Percentiles rank a stretch among this genome's conserved stretches.
These are phyloP conservation scores for Penicillium goetzii DNA, from an alignment of 495 filamentous ascomycete genomes.

Conservation along the genomic window DNA sequence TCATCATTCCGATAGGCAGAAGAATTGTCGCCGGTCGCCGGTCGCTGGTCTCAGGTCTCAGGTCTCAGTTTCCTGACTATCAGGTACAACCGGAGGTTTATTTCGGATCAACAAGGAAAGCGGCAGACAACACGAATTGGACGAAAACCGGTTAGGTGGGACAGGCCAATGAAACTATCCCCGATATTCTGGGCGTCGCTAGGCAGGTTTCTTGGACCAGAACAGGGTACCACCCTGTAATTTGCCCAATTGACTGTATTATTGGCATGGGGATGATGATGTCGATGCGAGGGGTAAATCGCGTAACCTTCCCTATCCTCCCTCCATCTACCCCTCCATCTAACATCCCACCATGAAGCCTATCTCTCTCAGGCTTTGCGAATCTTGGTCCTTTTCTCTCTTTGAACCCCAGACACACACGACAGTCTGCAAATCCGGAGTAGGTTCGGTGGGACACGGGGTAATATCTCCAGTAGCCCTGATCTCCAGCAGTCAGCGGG, in stretches of 20 bases:
- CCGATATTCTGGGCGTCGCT: slow-evolving; percentile 1
- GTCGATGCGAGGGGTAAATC: not conserved
- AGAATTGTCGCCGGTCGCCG: not conserved
- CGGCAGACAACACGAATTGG: not conserved
- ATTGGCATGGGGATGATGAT: not conserved
- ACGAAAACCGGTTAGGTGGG: slow-evolving; percentile 13
- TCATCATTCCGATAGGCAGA: slow-evolving; percentile 6
- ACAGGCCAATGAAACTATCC: slow-evolving; percentile 11
- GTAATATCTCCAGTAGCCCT: slow-evolving; percentile 6
- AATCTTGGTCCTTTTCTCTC: not conserved
- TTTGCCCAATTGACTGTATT: not conserved
- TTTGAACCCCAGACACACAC: slow-evolving; percentile 18
- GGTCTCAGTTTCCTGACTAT: not conserved
- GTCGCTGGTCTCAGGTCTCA: not conserved
- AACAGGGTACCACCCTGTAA: not conserved
- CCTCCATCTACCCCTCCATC: not conserved
- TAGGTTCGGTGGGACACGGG: slow-evolving; percentile 17
- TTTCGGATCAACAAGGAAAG: slow-evolving; percentile 1
- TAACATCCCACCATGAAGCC: not conserved
- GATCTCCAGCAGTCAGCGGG: not conserved
- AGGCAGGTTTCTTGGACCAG: slow-evolving; percentile 3
- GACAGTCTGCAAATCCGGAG: slow-evolving; percentile 18
- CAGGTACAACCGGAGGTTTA: not conserved
- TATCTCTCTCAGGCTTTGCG: no score
- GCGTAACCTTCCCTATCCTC: not conserved